Conservation (phyloP, 768 basidiomycete genomes). For the Rhizopogon vesiculosus region DNA sequence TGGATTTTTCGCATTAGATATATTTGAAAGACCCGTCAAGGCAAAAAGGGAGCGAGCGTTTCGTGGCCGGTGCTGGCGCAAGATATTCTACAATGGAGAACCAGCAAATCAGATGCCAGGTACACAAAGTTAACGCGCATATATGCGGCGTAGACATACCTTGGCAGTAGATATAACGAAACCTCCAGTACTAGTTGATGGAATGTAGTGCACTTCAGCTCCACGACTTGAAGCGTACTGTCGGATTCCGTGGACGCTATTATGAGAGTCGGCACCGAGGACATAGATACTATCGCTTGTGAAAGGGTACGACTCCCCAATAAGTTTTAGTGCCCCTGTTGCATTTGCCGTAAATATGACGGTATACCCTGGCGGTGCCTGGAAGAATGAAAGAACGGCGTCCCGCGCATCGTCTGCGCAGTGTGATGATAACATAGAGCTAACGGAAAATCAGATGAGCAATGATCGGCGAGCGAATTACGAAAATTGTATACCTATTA, state of each 20-base stretch:
- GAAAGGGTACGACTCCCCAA: slow-evolving; percentile 81
- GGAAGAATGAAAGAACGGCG: slow-evolving; percentile 73
- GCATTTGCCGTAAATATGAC: slow-evolving; percentile 83
- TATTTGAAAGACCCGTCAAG: slow-evolving; percentile 78
- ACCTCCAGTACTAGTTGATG: slow-evolving; percentile 59
- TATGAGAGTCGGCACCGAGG: slow-evolving; percentile 76
- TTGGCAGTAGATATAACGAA: slow-evolving; percentile 54
- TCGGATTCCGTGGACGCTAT: slow-evolving; percentile 79
- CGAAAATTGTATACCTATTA: slow-evolving; percentile 49
- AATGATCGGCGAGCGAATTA: neutral
- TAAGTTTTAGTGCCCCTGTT: slow-evolving; percentile 72
- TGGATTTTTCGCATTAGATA: slow-evolving; percentile 70
- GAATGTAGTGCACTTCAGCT: slow-evolving; percentile 59
- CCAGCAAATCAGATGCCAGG: neutral
- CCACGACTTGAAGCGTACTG: slow-evolving; percentile 59
- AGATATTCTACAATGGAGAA: slow-evolving; percentile 39
- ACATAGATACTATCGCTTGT: slow-evolving; percentile 52
- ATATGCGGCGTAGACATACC: slow-evolving; percentile 35
- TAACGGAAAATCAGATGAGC: slow-evolving; percentile 19
- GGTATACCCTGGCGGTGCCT: slow-evolving; percentile 69
- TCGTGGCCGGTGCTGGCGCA: slow-evolving; percentile 46
- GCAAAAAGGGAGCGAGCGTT: slow-evolving; percentile 60
- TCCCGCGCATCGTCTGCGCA: slow-evolving; percentile 66
- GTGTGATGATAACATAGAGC: slow-evolving; percentile 65
- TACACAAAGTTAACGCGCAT: slow-evolving; percentile 10